A percentile compares a stretch with the other conserved stretches of the same genome.
phyloP scores from a whole-genome alignment of 345 rosid genomes.

The Boechera divaricarpa region DNA sequence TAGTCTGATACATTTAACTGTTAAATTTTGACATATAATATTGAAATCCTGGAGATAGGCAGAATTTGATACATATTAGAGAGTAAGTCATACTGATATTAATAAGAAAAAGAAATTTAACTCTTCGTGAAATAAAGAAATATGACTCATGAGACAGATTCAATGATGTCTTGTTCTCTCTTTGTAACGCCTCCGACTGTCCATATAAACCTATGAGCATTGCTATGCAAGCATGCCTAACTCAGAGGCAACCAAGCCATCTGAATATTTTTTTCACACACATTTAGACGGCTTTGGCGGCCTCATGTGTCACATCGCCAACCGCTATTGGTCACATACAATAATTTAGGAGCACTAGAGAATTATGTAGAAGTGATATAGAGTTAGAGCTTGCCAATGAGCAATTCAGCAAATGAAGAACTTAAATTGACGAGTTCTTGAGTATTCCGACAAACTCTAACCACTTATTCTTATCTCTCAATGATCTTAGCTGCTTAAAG shows the following conservation, averaged over 20 bases:
- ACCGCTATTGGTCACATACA: background rate
- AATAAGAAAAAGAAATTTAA: no score
- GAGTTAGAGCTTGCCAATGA: background rate
- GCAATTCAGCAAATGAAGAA: background rate
- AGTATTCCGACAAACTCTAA: background rate
- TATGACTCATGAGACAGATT: background rate
- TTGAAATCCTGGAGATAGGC: no score
- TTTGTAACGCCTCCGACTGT: background rate
- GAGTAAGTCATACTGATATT: no score
- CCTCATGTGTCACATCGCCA: background rate
- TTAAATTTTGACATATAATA: background rate
- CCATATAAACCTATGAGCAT: background rate
- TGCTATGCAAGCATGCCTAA: background rate
- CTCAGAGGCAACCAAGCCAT: background rate
- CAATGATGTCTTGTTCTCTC: background rate
- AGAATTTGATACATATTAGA: no score
- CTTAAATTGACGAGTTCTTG: background rate
- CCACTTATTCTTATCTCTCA: background rate
- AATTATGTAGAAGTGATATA: background rate
- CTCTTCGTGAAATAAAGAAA: background rate
- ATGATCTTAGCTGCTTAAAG: no score
- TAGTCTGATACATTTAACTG: background rate
- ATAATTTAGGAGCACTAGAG: background rate
- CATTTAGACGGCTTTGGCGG: background rate
- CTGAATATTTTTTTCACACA: background rate